Conservation (phyloP, 768 basidiomycete genomes). For the Boletus coccyginus region DNA sequence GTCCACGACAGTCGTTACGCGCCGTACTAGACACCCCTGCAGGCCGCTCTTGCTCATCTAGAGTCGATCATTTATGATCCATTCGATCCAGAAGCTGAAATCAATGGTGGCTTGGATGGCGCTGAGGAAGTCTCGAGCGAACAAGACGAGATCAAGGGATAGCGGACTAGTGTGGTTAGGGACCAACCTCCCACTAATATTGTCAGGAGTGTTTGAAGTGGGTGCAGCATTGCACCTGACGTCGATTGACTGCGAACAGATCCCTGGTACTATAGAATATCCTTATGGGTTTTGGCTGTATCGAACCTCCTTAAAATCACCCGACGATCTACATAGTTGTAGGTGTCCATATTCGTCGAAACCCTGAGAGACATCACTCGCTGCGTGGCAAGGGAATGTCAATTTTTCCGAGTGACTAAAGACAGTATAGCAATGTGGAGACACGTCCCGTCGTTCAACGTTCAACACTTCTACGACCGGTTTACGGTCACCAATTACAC, state of each 20-base stretch:
- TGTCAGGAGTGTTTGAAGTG: neutral
- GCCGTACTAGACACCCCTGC: conserved; percentile 71
- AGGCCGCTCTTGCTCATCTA: conserved; percentile 82
- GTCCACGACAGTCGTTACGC: conserved; percentile 70
- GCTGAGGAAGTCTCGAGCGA: conserved; percentile 16
- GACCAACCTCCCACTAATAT: neutral
- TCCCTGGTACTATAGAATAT: neutral
- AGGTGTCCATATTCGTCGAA: too few species aligned
- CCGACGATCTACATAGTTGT: neutral
- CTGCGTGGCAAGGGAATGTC: too few species aligned
- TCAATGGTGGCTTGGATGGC: conserved; percentile 16
- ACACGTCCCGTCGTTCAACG: neutral
- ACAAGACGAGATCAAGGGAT: conserved; percentile 10
- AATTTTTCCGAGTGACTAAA: too few species aligned
- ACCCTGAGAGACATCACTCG: neutral
- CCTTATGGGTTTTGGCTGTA: neutral
- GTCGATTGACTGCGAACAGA: neutral
- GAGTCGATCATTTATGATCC: conserved; percentile 78
- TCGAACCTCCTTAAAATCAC: neutral
- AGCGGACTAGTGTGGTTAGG: neutral
- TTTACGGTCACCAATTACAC: conserved; percentile 8
- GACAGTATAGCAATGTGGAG: neutral
- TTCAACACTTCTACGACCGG: neutral
- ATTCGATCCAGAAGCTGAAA: conserved; percentile 9
- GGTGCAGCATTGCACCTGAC: neutral